These are phyloP conservation scores for Mangifera indica DNA, from an alignment of 345 rosid genomes.

Conservation along the genomic window DNA sequence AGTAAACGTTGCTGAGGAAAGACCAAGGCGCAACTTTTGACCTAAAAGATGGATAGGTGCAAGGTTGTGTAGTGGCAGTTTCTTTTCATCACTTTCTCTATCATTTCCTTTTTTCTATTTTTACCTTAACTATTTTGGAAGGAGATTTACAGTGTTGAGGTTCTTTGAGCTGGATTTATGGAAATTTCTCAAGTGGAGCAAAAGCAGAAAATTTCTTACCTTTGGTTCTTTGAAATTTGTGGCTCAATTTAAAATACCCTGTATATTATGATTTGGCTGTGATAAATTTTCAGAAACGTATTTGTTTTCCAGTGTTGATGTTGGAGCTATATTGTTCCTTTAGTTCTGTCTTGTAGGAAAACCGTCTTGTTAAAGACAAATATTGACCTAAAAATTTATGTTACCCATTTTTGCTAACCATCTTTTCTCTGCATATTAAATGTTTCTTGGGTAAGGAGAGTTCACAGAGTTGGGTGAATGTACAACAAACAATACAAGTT, in stretches of 20 bases:
- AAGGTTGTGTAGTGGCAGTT: constrained; percentile 10
- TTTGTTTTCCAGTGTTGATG: background rate
- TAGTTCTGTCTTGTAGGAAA: background rate
- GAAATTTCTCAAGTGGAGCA: constrained; percentile 12
- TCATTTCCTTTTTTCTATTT: too few species aligned
- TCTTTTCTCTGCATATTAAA: background rate
- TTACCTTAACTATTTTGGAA: background rate
- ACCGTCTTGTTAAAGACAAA: background rate
- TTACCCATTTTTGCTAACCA: background rate
- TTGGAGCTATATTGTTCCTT: background rate
- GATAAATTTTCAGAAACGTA: background rate
- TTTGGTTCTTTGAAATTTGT: background rate
- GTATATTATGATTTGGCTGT: background rate
- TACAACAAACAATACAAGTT: too few species aligned
- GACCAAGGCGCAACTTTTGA: constrained; percentile 70
- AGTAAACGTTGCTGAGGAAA: constrained; percentile 81
- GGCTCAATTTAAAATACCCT: background rate
- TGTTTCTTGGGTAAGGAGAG: too few species aligned
- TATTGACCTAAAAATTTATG: background rate
- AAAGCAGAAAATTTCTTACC: constrained; percentile 1
- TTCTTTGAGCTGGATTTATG: constrained; percentile 20
- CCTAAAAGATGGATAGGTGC: constrained; percentile 13
- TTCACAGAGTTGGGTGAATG: too few species aligned
- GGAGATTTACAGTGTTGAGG: constrained; percentile 22
- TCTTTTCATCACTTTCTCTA: background rate